Conservation (phyloP, 169 alveolate species). For the Plasmodium sp. region DNA sequence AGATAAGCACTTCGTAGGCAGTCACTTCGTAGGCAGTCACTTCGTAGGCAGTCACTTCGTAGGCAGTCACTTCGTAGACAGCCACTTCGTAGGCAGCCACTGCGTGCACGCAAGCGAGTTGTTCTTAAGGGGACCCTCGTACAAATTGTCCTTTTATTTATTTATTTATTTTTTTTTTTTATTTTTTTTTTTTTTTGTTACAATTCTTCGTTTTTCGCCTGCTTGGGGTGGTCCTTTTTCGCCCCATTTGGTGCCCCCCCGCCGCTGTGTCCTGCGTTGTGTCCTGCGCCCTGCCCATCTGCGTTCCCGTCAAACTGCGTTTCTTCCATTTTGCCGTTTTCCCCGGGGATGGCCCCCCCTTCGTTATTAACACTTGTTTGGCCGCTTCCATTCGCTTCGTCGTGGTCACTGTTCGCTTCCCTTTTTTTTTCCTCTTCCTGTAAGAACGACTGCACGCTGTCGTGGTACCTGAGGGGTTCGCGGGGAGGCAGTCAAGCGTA, state of each 20-base stretch:
- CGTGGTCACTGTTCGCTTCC: neutral
- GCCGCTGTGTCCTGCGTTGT: neutral
- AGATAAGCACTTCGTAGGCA: too few relatives aligned
- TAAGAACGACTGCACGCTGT: conserved; percentile 39
- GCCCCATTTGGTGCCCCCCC: neutral
- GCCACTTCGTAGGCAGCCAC: too few relatives aligned
- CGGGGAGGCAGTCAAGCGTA: neutral
- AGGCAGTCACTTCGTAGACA: neutral
- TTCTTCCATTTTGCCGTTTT: neutral
- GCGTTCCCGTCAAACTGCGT: neutral
- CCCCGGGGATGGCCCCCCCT: neutral
- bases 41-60: too few relatives aligned
- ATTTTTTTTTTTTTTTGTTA: neutral
- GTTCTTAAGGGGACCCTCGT: neutral
- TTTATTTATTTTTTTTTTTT: too few relatives aligned
- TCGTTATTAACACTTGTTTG: neutral
- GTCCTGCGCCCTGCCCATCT: neutral
- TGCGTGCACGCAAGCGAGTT: neutral
- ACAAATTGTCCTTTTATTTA: neutral
- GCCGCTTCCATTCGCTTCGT: neutral
- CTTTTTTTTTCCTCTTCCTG: conserved; percentile 25
- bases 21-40: neutral
- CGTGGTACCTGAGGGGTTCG: conserved; percentile 13
- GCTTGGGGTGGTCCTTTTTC: neutral
- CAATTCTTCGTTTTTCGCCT: conserved; percentile 16